Evolutionary conservation across 2,329 filamentous ascomycete species (phyloP).

Genomic region (Cordyceps tenuipes): DNA sequence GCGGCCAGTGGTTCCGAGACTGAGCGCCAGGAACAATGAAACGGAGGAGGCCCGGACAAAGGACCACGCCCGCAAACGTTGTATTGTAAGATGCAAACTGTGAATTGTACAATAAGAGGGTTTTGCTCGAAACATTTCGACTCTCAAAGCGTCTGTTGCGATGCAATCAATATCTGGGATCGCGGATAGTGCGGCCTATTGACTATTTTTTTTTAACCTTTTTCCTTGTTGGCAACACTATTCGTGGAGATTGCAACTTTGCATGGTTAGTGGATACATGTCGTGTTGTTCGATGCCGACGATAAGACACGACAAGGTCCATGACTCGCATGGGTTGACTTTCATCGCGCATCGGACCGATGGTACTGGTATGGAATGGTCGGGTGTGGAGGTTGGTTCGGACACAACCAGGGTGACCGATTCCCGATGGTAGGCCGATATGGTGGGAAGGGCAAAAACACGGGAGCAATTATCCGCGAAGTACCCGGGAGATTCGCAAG

Average conservation of each 20-base stretch:
- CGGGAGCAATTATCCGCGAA: neutral
- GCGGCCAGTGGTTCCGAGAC: neutral
- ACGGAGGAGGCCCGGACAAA: neutral
- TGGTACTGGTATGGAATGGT: neutral
- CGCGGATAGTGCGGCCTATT: neutral
- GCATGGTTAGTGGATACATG: neutral
- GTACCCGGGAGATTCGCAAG: neutral
- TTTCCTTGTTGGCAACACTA: neutral
- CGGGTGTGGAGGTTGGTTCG: neutral
- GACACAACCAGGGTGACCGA: neutral
- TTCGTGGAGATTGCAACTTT: neutral
- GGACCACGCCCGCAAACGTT: neutral
- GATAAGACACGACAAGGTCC: neutral
- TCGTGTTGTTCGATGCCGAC: neutral
- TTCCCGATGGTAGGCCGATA: neutral
- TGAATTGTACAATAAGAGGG: neutral
- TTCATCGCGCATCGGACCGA: neutral
- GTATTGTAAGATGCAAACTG: neutral
- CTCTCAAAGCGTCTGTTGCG: neutral
- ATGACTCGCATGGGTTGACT: conserved; percentile 3
- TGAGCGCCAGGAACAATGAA: neutral
- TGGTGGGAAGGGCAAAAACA: neutral
- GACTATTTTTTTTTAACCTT: neutral
- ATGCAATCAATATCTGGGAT: neutral
- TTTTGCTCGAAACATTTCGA: neutral